These are phyloP conservation scores for Zizania palustris DNA, from an alignment of 202 grass and related monocot genomes.

Conservation along the genomic window DNA sequence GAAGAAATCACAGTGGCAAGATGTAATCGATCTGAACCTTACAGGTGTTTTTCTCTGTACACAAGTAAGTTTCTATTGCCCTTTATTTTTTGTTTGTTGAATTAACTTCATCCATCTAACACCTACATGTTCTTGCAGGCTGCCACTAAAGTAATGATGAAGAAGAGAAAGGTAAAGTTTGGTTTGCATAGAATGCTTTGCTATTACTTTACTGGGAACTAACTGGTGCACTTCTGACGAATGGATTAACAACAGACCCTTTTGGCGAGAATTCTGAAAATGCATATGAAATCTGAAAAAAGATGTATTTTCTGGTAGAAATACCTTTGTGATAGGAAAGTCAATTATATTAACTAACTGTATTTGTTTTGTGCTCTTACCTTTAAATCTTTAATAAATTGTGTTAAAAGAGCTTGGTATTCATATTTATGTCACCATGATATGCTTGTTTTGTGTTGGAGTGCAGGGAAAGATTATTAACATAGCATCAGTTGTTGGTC, in stretches of 20 bases:
- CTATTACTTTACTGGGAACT: neutral
- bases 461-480: constrained; percentile 69
- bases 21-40: constrained; percentile 76
- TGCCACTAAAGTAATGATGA: constrained; percentile 78
- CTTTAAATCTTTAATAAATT: constrained; percentile 26
- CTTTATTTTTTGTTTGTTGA: constrained; percentile 4
- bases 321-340: neutral
- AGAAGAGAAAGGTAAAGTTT: constrained; percentile 68
- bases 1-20: constrained; percentile 81
- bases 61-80: constrained; percentile 45
- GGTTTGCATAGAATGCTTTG: neutral
- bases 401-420: neutral
- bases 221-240: neutral
- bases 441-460: constrained; percentile 16
- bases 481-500: constrained; percentile 64
- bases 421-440: neutral
- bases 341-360: neutral
- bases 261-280: neutral
- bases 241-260: constrained; percentile 5
- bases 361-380: neutral
- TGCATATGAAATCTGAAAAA: neutral
- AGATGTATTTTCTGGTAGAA: neutral
- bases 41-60: constrained; percentile 76
- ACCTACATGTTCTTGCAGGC: constrained; percentile 48
- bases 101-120: constrained; percentile 8